phyloP scores from a whole-genome alignment of 73 alveolate species.

The Loxodes magnus region DNA sequence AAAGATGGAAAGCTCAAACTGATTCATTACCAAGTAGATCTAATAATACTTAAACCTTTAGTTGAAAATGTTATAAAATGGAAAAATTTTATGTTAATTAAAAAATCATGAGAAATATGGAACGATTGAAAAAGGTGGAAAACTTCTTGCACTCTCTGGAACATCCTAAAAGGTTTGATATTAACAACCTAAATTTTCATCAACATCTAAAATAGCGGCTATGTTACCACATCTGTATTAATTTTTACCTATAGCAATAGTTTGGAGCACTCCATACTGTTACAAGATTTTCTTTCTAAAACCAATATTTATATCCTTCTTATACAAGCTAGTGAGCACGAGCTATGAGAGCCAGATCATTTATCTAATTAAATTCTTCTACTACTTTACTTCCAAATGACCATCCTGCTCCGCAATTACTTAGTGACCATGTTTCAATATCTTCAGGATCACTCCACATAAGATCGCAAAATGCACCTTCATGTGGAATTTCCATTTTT shows the following conservation, averaged over 20 bases:
- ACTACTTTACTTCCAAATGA: constrained; percentile 63
- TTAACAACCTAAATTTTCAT: constrained; percentile 34
- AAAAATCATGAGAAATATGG: too few species aligned
- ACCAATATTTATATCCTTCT: constrained; percentile 82
- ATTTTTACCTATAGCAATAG: constrained; percentile 78
- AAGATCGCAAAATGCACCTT: constrained; percentile 83
- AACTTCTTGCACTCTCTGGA: constrained; percentile 47
- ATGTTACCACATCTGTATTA: constrained; percentile 73
- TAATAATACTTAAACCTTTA: too few species aligned
- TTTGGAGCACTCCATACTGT: constrained; percentile 90
- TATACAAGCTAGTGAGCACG: constrained; percentile 78
- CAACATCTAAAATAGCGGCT: constrained; percentile 63
- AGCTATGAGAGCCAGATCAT: constrained; percentile 62
- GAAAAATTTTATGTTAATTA: too few species aligned
- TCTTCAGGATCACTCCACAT: constrained; percentile 92
- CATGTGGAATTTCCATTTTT: constrained; percentile 77
- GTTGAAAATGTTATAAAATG: too few species aligned
- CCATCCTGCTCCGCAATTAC: constrained; percentile 66
- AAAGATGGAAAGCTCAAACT: too few species aligned
- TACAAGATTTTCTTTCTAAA: constrained; percentile 45
- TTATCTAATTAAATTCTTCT: constrained; percentile 61
- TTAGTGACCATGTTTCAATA: constrained; percentile 48
- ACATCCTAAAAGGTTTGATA: constrained; percentile 48
- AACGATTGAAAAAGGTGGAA: constrained; percentile 38
- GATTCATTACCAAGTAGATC: too few species aligned